Evolutionary conservation across 345 rosid genomes (phyloP), one percentile per base, ranked within the genome.

Genomic region (Corymbia maculata): DNA sequence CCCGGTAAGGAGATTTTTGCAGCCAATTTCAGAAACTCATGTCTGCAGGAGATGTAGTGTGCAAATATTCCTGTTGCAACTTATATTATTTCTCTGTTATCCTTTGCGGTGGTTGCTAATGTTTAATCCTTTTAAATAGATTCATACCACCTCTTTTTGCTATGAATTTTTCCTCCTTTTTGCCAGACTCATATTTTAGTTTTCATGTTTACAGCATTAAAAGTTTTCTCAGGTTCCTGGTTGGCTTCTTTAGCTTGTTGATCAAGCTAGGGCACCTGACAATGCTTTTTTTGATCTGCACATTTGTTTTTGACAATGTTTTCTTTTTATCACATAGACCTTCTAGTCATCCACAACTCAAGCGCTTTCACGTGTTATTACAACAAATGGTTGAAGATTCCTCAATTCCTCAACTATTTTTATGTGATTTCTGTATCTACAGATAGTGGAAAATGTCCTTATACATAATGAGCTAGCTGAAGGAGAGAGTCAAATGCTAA

Each of bases 361-460:
- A 26, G 49, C 0, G 24, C 82, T 36, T 9, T 36, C 82, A 75
- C 14, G 1, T 75, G 82, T 75, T 70, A 36, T 42, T 44, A 75
- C 59, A 51, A 85, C 4, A 36, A 75, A 85, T 85, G 52, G 36
- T 22, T 1, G 86, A 49, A n/a, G 13, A 26, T 85, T 85, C 9
- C 61, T 53, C 42, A 28, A 85, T 79, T 50, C 12, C 79, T 30
- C 8, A 5, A n/a, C 22, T 15, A 13, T 70, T 85, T 86, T 88
- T 44, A 16, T 52, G 55, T 70, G 36, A 70, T 85, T 57, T 32
- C 17, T 88, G 85, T 85, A 88, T 82, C 19, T 90, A 91, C 92
- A 95, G 98, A 94, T 94, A 52, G 86, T 94, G 92, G 96, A 93
- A 51, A 94, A 93, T 86, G 93, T 93, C 87, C 87, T 93, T 89